phyloP scores from a whole-genome alignment of 2,329 filamentous ascomycete species.

The Xylariales sp. region DNA sequence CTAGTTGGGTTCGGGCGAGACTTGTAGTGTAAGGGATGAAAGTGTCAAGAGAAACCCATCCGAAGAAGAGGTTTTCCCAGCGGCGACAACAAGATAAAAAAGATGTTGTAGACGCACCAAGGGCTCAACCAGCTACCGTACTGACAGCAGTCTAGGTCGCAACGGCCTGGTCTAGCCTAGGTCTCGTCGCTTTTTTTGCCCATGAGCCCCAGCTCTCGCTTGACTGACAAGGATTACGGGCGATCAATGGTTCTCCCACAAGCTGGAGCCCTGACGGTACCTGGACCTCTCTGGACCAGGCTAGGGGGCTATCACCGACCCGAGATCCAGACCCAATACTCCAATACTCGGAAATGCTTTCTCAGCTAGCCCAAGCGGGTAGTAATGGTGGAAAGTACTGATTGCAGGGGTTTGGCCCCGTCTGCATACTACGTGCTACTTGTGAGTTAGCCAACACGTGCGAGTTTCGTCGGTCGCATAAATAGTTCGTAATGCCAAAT shows the following conservation, averaged over 20 bases:
- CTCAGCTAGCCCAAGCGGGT: conserved; percentile 31
- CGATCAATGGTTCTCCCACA: conserved; percentile 31
- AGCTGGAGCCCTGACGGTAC: conserved; percentile 21
- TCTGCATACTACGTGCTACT: neutral
- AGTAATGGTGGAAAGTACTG: conserved; percentile 10
- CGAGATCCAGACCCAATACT: conserved; percentile 7
- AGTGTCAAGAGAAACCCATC: conserved; percentile 9
- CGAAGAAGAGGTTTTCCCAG: conserved; percentile 12
- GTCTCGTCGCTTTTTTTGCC: conserved; percentile 21
- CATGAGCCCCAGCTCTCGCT: conserved; percentile 34
- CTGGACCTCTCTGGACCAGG: conserved; percentile 26
- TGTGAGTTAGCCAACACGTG: neutral
- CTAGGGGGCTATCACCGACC: conserved; percentile 9
- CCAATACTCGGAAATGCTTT: conserved; percentile 4
- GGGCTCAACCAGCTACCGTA: conserved; percentile 3
- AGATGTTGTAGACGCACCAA: conserved; percentile 17
- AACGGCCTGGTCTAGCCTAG: conserved; percentile 21
- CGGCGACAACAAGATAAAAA: conserved; percentile 28
- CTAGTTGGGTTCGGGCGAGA: neutral
- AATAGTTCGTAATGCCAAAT: neutral
- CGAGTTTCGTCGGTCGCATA: neutral
- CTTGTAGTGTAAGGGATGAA: conserved; percentile 11
- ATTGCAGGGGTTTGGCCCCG: neutral
- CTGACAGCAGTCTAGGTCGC: conserved; percentile 29
- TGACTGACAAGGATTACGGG: conserved; percentile 27